Percentiles rank a stretch among this genome's conserved stretches.
Evolutionary conservation across 192 early-diverging fungal species (phyloP).

Genomic region (Umbelopsis sp.): DNA sequence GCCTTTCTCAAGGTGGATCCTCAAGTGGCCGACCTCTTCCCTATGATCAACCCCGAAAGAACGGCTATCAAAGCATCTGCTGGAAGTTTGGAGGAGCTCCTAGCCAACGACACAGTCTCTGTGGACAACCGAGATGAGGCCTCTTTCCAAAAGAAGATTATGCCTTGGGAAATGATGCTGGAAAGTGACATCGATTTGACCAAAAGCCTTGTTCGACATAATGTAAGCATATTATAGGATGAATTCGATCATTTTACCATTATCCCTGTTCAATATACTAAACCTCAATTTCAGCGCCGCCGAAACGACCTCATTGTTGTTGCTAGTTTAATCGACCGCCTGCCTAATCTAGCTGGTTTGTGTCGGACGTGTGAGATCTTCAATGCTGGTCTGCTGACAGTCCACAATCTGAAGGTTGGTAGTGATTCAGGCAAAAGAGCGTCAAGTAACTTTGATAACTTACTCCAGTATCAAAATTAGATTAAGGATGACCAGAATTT

Average conservation of each 20-base stretch:
- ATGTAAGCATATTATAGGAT: not conserved
- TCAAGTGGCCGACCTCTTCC: conserved; percentile 15
- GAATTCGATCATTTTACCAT: too few species aligned
- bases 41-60: conserved; percentile 21
- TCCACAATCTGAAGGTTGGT: conserved; percentile 43
- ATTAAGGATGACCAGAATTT: conserved; percentile 55
- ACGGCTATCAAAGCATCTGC: conserved; percentile 22
- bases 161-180: conserved; percentile 62
- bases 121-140: conserved; percentile 11
- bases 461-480: conserved; percentile 11
- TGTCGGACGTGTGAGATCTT: conserved; percentile 65
- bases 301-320: conserved; percentile 61
- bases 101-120: not conserved
- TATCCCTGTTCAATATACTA: too few species aligned
- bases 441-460: not conserved
- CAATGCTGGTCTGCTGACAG: conserved; percentile 53
- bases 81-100: conserved; percentile 24
- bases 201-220: conserved; percentile 23
- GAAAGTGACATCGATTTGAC: conserved; percentile 54
- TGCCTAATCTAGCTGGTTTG: conserved; percentile 61
- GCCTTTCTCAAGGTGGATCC: conserved; percentile 29
- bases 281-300: conserved; percentile 2
- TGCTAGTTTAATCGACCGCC: conserved; percentile 53
- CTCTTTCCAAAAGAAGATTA: conserved; percentile 59
- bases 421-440: not conserved